Evolutionary conservation across 1,139 yeast species (phyloP), one percentile per base, ranked within the genome.

Genomic region (Saccharomyces pastorianus): DNA sequence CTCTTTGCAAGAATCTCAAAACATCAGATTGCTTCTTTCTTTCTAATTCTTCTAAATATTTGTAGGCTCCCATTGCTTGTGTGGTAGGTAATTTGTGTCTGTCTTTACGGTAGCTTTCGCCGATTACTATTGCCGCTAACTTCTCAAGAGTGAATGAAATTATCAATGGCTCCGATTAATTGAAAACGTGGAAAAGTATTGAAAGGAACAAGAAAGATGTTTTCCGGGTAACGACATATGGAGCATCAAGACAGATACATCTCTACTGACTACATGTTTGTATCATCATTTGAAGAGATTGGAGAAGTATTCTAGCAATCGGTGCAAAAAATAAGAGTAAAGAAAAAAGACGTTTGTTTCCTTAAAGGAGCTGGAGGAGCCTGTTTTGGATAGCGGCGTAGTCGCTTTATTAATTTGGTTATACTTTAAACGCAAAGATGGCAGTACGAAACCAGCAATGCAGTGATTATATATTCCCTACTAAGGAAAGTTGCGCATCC

Each of bases 21-120:
- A 93, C 97, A 81, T 93, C 99, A 74, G 97, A 90, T 84, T 93
- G 99, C 87, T 93, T 93, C 95, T 93, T 93, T 85, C 97, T 91
- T 80, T 91, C 95, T 79, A 95, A 85, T 82, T 93, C 99, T 83
- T 93, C 97, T 78, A 93, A 86, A 80, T 93, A 93, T 80, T 93
- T 93, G 95, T 93, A 93, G 84, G 99, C 99, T 85, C 99, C 98
- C 99, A 93, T 88, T 76, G 68, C 13, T 42, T 32, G 28, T 26
- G 29, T 17, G 13, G 34, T 41, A 8, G 31, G 9, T 44, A 29
- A 4, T 14, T 17, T 17, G 6, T 9, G 44, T 1, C 17, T 38
- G 4, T 7, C 4, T 38, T 38, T 14, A 6, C 4, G 13, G 17
- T 4, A 4, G 13, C 9, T 6, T 8, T 3, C 5, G 6, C n/a